Evolutionary conservation across 2,329 filamentous ascomycete genomes (phyloP).

Genomic region (Alternaria triticimaculans): DNA sequence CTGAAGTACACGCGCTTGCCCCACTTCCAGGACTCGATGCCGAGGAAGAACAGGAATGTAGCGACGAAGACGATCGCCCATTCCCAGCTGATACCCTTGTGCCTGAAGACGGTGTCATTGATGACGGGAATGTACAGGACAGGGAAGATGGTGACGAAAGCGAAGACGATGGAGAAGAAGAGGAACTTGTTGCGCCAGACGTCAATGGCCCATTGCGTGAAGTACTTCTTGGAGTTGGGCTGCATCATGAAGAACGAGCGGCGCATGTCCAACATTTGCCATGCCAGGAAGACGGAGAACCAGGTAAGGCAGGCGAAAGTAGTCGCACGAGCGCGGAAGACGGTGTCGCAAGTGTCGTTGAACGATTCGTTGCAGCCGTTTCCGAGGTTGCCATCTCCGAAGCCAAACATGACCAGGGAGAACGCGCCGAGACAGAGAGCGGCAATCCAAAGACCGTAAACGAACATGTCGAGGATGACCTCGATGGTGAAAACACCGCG

Average conservation of each 20-base stretch:
- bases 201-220: conserved; percentile 67
- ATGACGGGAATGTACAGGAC: conserved; percentile 70
- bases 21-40: conserved; percentile 72
- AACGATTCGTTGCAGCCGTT: conserved; percentile 41
- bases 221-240: conserved; percentile 63
- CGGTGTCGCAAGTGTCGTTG: conserved; percentile 36
- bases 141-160: conserved; percentile 40
- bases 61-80: conserved; percentile 72
- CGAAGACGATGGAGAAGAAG: conserved; percentile 53
- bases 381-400: conserved; percentile 42
- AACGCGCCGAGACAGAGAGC: conserved; percentile 44
- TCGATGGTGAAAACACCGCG: conserved; percentile 45
- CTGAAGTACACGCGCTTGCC: conserved; percentile 60
- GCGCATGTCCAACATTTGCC: conserved; percentile 74
- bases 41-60: conserved; percentile 67
- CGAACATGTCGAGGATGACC: conserved; percentile 45
- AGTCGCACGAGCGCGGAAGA: conserved; percentile 67
- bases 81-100: conserved; percentile 70
- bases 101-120: conserved; percentile 70
- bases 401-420: conserved; percentile 44
- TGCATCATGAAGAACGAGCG: conserved; percentile 78
- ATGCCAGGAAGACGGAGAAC: conserved; percentile 77
- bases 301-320: conserved; percentile 77
- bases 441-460: conserved; percentile 45
- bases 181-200: conserved; percentile 75